Base-by-base conservation (phyloP, 176 grass and related monocot genomes). In the Musa troglodytarum region DNA sequence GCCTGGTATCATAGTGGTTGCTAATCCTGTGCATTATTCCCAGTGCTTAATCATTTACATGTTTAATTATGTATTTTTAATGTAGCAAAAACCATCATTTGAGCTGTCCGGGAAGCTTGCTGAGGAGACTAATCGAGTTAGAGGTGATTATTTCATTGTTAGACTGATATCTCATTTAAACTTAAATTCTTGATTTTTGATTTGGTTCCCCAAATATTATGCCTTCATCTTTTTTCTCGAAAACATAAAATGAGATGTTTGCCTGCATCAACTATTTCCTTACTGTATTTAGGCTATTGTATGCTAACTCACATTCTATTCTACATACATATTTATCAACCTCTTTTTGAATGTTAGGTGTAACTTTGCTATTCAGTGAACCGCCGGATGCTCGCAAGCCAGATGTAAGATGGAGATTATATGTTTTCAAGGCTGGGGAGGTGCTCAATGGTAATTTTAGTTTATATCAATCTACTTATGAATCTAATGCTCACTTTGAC, bases 31-130 rank as follows among this genome's bases (percentile, higher is more conserved):
- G 14, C n/a, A 16, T 20, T 62, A 21, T n/a, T 62, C 6, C 15
- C 34, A 11, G 49, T 50, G 50, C 58, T 49, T 53, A 20, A 28
- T 49, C 71, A 65, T 12, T 61, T 22, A 17, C 57, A 56, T 24
- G 16, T 71, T 81, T 34, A 68, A 21, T 54, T 21, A 7, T 84
- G 49, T 74, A 25, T 58, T 74, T 73, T 83, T 19, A 73, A 65
- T 88, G 72, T 68, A 98, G 90, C 88, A 91, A 92, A 94, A 99
- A 63, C 95, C 95, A 49, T 99, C 95, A 62, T 99, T 94, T 84
- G 95, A 99, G 75, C 74, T 99, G 54, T 99, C 91, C 71, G 95
- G 95, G 72, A 99, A 99, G 82, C 95, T 99, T 79, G 95, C 95
- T 4, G 90, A 99, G 77, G 95, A 99, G 82, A 99, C 95, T 63